These are phyloP conservation scores for Collybiopsis luxurians DNA, from an alignment of 768 basidiomycete species.

Conservation along the genomic window DNA sequence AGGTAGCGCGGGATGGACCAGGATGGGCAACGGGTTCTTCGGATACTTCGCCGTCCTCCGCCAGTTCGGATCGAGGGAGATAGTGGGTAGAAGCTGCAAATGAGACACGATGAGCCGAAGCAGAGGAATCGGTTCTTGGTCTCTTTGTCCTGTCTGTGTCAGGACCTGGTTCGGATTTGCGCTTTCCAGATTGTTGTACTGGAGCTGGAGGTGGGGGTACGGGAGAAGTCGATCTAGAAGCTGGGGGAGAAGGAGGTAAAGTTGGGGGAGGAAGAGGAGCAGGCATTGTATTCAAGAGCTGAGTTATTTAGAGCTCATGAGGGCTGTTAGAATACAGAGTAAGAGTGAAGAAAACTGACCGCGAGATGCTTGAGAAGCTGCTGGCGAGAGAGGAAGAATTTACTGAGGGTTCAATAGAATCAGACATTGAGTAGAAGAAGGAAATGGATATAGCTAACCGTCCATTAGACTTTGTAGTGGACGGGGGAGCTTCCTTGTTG, in stretches of 20 bases:
- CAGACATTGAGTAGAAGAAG: background rate
- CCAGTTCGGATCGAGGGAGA: slow-evolving; percentile 37
- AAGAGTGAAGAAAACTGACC: slow-evolving; percentile 26
- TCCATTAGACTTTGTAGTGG: background rate
- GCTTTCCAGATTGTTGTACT: slow-evolving; percentile 32
- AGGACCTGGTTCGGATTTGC: slow-evolving; percentile 39
- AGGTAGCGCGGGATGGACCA: slow-evolving; percentile 14
- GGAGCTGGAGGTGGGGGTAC: slow-evolving; percentile 24
- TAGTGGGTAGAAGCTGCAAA: slow-evolving; percentile 19
- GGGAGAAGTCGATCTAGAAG: slow-evolving; percentile 48
- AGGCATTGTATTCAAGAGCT: slow-evolving; percentile 42
- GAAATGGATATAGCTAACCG: background rate
- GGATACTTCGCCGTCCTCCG: slow-evolving; percentile 53
- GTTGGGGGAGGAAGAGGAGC: slow-evolving; percentile 42
- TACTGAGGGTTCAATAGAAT: background rate
- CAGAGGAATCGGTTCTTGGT: slow-evolving; percentile 32
- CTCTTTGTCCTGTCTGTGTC: slow-evolving; percentile 46
- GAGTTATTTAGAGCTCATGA: slow-evolving; percentile 12
- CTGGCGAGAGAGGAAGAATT: slow-evolving; percentile 31
- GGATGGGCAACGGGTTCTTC: slow-evolving; percentile 37
- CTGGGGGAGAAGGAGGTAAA: slow-evolving; percentile 50
- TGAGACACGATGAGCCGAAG: slow-evolving; percentile 8
- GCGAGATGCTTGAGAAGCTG: slow-evolving; percentile 47
- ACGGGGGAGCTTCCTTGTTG: background rate
- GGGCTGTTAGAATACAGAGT: slow-evolving; percentile 5